phyloP scores from a whole-genome alignment of 495 filamentous ascomycete species.

The Neurospora sp. region DNA sequence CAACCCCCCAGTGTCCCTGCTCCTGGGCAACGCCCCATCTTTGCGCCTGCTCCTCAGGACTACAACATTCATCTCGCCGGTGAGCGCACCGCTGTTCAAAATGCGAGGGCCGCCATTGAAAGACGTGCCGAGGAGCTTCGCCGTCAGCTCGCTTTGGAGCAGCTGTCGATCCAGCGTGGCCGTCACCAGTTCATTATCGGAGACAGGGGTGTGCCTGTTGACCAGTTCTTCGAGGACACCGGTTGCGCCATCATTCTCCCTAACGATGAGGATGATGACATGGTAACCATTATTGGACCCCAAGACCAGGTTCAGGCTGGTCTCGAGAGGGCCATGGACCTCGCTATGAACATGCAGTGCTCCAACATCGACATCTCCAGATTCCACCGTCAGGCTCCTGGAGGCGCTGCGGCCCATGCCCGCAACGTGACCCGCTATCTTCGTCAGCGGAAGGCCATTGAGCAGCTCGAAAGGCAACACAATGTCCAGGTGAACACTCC shows the following conservation, averaged over 20 bases:
- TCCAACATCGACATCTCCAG: slow-evolving; percentile 66
- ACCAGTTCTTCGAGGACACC: slow-evolving; percentile 81
- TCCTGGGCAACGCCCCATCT: slow-evolving; percentile 53
- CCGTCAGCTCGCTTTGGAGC: slow-evolving; percentile 56
- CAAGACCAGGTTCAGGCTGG: slow-evolving; percentile 58
- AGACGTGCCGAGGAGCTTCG: slow-evolving; percentile 60
- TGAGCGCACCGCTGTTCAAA: slow-evolving; percentile 72
- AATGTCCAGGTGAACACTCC: slow-evolving; percentile 75
- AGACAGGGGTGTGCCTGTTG: slow-evolving; percentile 60
- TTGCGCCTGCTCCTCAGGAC: slow-evolving; percentile 50
- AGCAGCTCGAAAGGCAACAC: slow-evolving; percentile 64
- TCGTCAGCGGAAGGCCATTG: slow-evolving; percentile 61
- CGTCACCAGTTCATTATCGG: slow-evolving; percentile 89
- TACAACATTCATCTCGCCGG: slow-evolving; percentile 76
- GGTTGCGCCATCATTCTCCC: slow-evolving; percentile 84
- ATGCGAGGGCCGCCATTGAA: slow-evolving; percentile 70
- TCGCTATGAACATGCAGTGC: slow-evolving; percentile 73
- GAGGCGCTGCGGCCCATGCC: slow-evolving; percentile 64
- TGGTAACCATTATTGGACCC: slow-evolving; percentile 74
- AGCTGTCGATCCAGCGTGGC: slow-evolving; percentile 63
- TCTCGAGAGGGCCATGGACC: slow-evolving; percentile 67
- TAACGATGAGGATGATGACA: slow-evolving; percentile 61
- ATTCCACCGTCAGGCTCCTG: slow-evolving; percentile 62
- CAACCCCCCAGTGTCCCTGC: slow-evolving; percentile 57
- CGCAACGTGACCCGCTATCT: slow-evolving; percentile 78